Evolutionary conservation across 2,329 filamentous ascomycete genomes (phyloP).

Genomic region (Penicillium sclerotigenum): DNA sequence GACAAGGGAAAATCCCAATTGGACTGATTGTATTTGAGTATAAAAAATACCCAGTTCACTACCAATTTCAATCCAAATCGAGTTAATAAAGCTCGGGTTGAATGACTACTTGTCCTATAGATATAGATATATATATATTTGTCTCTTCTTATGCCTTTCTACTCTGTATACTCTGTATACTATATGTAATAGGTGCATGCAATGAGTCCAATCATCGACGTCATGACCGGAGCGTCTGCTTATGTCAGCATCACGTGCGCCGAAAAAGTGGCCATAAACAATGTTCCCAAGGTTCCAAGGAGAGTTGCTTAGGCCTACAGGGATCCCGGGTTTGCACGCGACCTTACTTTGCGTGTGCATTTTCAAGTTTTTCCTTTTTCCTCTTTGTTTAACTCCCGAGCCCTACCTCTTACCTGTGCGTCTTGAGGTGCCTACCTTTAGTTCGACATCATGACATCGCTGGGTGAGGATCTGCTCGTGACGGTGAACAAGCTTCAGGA

Average conservation of each 20-base stretch:
- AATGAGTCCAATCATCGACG: conserved; percentile 13
- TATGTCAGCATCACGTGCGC: conserved; percentile 20
- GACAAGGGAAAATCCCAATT: not conserved
- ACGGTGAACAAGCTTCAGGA: conserved; percentile 99
- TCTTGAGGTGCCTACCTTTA: not conserved
- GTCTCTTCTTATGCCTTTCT: too few relatives aligned
- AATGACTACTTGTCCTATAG: not conserved
- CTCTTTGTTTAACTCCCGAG: not conserved
- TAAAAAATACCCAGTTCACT: not conserved
- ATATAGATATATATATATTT: not conserved
- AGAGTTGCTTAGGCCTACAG: conserved; percentile 12
- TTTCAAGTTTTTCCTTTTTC: not conserved
- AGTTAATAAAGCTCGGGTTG: not conserved
- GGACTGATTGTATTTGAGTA: not conserved
- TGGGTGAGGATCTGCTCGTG: conserved; percentile 90
- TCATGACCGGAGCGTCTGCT: conserved; percentile 4
- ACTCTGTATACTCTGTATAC: too few relatives aligned
- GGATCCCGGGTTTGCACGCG: conserved; percentile 13
- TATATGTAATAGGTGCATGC: too few relatives aligned
- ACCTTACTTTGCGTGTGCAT: conserved; percentile 2
- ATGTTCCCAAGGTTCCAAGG: conserved; percentile 11
- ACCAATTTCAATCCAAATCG: not conserved
- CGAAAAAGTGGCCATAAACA: conserved; percentile 23
- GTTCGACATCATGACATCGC: conserved; percentile 69
- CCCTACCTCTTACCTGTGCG: not conserved